These are phyloP conservation scores for Syzygium grande DNA, from an alignment of 345 rosid species.

Conservation along the genomic window DNA sequence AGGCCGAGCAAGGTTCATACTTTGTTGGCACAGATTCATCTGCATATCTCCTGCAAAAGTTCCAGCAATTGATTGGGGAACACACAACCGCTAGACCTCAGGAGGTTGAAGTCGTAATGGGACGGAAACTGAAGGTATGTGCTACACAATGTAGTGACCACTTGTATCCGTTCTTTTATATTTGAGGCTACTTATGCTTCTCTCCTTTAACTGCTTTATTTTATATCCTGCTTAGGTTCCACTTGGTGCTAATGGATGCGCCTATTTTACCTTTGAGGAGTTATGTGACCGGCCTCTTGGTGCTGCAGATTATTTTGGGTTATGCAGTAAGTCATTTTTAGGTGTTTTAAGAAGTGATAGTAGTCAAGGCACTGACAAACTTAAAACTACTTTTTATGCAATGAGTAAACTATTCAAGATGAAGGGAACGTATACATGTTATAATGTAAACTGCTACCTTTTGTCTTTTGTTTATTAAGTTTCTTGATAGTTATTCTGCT, in stretches of 20 bases:
- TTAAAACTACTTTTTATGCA: background rate
- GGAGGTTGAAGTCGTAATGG: constrained; percentile 92
- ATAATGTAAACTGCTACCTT: background rate
- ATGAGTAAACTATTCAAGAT: background rate
- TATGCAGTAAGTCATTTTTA: constrained; percentile 65
- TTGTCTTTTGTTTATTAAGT: background rate
- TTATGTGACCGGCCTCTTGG: constrained; percentile 93
- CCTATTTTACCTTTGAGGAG: constrained; percentile 83
- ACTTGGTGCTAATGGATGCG: constrained; percentile 83
- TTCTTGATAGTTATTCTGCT: background rate
- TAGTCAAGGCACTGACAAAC: background rate
- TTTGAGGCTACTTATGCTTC: background rate
- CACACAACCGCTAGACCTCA: constrained; percentile 34
- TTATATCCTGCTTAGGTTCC: constrained; percentile 40
- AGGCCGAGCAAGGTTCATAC: constrained; percentile 95
- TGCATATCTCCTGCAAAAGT: constrained; percentile 48
- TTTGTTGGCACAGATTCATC: constrained; percentile 66
- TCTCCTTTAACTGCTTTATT: background rate
- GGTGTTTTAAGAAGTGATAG: background rate
- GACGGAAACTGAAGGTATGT: constrained; percentile 72
- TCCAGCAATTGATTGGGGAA: constrained; percentile 59
- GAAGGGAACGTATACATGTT: background rate
- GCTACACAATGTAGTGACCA: background rate
- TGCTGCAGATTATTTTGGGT: constrained; percentile 96
- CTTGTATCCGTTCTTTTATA: background rate